These are phyloP conservation scores for Pythium apleroticum DNA, from an alignment of 352 stramenopile genomes.

Conservation along the genomic window DNA sequence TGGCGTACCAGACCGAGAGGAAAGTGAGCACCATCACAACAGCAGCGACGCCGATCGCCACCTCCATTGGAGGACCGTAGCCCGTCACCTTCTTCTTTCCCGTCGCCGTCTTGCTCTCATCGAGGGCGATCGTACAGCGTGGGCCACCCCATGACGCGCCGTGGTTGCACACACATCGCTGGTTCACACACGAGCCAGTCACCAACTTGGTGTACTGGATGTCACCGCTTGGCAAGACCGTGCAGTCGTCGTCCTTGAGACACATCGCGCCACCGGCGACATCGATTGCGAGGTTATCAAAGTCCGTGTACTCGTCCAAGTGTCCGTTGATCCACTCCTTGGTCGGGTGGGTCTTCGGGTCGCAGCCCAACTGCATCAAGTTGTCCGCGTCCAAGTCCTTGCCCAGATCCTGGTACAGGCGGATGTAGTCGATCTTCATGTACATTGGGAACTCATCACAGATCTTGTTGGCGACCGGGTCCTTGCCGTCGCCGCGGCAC, in stretches of 20 bases:
- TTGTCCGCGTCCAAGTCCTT: slow-evolving; percentile 31
- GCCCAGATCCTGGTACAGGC: slow-evolving; percentile 31
- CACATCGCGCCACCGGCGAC: slow-evolving; percentile 33
- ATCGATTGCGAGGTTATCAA: slow-evolving; percentile 28
- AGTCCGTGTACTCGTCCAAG: slow-evolving; percentile 37
- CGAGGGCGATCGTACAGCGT: slow-evolving; percentile 32
- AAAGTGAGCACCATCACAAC: slow-evolving; percentile 20
- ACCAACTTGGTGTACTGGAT: slow-evolving; percentile 23
- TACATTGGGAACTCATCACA: slow-evolving; percentile 43
- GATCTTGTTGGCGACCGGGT: slow-evolving; percentile 43
- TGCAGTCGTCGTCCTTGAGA: slow-evolving; percentile 34
- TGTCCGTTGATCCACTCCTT: slow-evolving; percentile 42
- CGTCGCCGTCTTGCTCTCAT: slow-evolving; percentile 15
- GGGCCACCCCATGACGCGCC: slow-evolving; percentile 31
- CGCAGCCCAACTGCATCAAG: slow-evolving; percentile 40
- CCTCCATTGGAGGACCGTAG: slow-evolving; percentile 25
- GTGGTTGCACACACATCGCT: slow-evolving; percentile 49
- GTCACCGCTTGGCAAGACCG: slow-evolving; percentile 25
- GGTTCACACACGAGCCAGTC: slow-evolving; percentile 33
- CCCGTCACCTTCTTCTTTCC: slow-evolving; percentile 13
- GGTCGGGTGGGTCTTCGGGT: slow-evolving; percentile 37
- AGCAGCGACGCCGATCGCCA: slow-evolving; percentile 13
- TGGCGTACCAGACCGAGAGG: slow-evolving; percentile 10
- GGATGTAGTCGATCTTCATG: slow-evolving; percentile 41
- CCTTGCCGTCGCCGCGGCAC: slow-evolving; percentile 42